These are phyloP conservation scores for Ophiocordyceps camponoti-leonardi DNA, from an alignment of 2,329 filamentous ascomycete species.

Conservation along the genomic window DNA sequence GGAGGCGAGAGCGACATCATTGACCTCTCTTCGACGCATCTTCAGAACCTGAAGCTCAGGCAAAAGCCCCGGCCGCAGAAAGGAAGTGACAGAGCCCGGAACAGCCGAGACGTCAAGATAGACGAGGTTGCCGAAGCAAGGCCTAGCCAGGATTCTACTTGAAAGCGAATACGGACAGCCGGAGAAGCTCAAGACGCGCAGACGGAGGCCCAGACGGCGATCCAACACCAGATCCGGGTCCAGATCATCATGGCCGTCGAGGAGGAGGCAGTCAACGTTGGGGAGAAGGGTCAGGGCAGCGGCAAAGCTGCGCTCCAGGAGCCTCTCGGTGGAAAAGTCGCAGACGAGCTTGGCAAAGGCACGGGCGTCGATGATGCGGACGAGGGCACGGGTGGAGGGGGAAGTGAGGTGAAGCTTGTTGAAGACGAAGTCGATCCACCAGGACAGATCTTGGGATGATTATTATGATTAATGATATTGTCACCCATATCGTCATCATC, in stretches of 20 bases:
- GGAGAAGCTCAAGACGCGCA: conserved; percentile 26
- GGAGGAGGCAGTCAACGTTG: conserved; percentile 24
- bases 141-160: conserved; percentile 18
- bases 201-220: background rate
- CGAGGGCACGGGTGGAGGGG: conserved; percentile 21
- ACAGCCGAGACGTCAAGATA: conserved; percentile 35
- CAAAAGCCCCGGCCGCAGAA: conserved; percentile 19
- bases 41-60: conserved; percentile 35
- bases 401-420: conserved; percentile 17
- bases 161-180: conserved; percentile 22
- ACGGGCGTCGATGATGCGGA: conserved; percentile 30
- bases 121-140: conserved; percentile 21
- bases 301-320: conserved; percentile 20
- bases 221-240: conserved; percentile 20
- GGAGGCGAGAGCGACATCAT: conserved; percentile 17
- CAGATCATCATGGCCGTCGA: conserved; percentile 28
- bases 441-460: conserved; percentile 28
- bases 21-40: conserved; percentile 26
- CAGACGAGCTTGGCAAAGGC: conserved; percentile 20
- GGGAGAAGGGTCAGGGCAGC: conserved; percentile 22
- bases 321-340: conserved; percentile 21
- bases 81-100: conserved; percentile 23
- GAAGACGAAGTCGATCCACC: conserved; percentile 30
- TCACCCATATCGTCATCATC: background rate
- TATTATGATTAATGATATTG: too few species aligned